A percentile compares a stretch with the other conserved stretches of the same genome.
phyloP scores from a whole-genome alignment of 331 rosid species.

The Quercus phellos region DNA sequence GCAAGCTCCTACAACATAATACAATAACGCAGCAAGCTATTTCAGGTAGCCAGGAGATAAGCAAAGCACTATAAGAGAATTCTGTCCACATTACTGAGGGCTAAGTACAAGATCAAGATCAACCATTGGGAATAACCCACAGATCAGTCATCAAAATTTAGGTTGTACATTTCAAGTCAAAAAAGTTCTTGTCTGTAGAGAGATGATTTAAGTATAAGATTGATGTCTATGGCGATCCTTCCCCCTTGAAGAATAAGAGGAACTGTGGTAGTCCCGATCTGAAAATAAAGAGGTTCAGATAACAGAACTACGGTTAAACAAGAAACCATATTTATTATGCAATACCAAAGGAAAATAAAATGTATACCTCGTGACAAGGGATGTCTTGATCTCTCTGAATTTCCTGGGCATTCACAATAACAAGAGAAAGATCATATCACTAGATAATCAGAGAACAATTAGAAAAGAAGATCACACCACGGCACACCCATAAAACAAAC shows the following conservation, averaged over 20 bases:
- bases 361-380: slow-evolving; percentile 68
- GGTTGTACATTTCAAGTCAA: neutral
- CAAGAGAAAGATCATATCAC: neutral
- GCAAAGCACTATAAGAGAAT: neutral
- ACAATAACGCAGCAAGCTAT: no score
- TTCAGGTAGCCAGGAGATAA: no score
- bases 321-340: neutral
- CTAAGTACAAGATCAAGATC: neutral
- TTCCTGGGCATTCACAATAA: slow-evolving; percentile 39
- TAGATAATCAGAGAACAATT: neutral
- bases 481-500: no score
- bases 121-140: neutral
- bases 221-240: slow-evolving; percentile 89
- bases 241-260: slow-evolving; percentile 79
- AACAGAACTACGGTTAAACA: neutral
- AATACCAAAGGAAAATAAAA: neutral
- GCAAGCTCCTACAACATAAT: no score
- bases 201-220: slow-evolving; percentile 17
- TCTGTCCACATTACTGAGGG: neutral
- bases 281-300: slow-evolving; percentile 20
- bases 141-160: neutral
- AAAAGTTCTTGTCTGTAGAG: neutral
- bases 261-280: slow-evolving; percentile 69
- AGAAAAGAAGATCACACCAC: neutral
- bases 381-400: slow-evolving; percentile 69